Conservation (phyloP, 2,329 filamentous ascomycete species). For the Zasmidium citrigriseum region DNA sequence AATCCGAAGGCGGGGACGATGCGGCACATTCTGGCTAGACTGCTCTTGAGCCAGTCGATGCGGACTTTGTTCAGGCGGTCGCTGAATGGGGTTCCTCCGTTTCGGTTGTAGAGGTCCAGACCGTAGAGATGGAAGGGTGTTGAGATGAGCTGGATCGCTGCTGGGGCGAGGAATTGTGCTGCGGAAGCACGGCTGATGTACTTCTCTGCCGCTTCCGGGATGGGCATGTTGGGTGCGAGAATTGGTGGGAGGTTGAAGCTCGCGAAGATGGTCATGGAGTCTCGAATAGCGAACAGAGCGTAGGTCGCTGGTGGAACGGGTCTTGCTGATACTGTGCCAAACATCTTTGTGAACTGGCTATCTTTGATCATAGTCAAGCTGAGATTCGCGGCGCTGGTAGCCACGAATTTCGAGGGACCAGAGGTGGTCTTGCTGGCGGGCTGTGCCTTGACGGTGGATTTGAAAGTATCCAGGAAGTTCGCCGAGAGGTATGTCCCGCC, state of each 20-base stretch:
- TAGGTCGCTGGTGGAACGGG: slow-evolving; percentile 71
- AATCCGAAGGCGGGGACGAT: slow-evolving; percentile 89
- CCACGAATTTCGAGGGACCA: slow-evolving; percentile 77
- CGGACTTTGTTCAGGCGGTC: slow-evolving; percentile 70
- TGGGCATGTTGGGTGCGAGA: slow-evolving; percentile 67
- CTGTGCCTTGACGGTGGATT: slow-evolving; percentile 62
- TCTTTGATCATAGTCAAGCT: slow-evolving; percentile 88
- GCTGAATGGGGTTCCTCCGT: slow-evolving; percentile 47
- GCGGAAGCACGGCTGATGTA: slow-evolving; percentile 51
- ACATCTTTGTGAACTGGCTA: slow-evolving; percentile 78
- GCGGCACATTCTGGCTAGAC: slow-evolving; percentile 73
- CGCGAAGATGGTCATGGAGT: slow-evolving; percentile 87
- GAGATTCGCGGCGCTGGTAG: slow-evolving; percentile 80
- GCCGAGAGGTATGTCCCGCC: slow-evolving; percentile 87
- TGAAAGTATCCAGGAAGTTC: slow-evolving; percentile 79
- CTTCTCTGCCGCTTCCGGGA: slow-evolving; percentile 48
- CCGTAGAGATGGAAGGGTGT: slow-evolving; percentile 86
- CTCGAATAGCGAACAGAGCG: slow-evolving; percentile 75
- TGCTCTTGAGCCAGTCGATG: slow-evolving; percentile 74
- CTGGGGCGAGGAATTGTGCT: slow-evolving; percentile 80
- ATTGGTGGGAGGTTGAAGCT: slow-evolving; percentile 86
- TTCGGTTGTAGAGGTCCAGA: slow-evolving; percentile 81
- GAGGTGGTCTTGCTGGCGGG: slow-evolving; percentile 67
- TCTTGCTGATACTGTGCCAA: slow-evolving; percentile 61
- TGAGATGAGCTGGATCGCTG: slow-evolving; percentile 73